Conservation (phyloP, 2,329 filamentous ascomycete species). For the Cephalotrichum gorgonifer region DNA sequence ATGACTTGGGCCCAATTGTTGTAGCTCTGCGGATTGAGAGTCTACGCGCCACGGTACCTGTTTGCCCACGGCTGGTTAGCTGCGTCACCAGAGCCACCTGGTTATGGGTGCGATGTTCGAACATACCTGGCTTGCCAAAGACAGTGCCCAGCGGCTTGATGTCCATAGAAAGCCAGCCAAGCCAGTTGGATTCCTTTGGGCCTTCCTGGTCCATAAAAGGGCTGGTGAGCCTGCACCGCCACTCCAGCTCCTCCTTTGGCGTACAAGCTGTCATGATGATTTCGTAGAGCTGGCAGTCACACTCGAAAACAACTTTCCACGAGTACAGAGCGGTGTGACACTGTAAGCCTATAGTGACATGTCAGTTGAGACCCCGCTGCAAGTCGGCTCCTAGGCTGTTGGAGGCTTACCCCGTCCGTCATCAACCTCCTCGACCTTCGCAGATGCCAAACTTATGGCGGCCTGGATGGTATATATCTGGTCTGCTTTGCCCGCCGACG, state of each 20-base stretch:
- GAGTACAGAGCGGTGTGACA: slow-evolving; percentile 79
- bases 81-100: neutral
- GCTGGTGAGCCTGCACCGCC: slow-evolving; percentile 58
- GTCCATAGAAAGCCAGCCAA: slow-evolving; percentile 56
- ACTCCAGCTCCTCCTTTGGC: slow-evolving; percentile 66
- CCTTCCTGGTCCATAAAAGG: slow-evolving; percentile 37
- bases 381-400: neutral
- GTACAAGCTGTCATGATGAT: slow-evolving; percentile 81
- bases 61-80: too few species aligned
- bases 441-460: slow-evolving; percentile 57
- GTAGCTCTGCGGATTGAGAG: slow-evolving; percentile 73
- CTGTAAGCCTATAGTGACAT: slow-evolving; percentile 56
- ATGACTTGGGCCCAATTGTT: slow-evolving; percentile 58
- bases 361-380: slow-evolving; percentile 8
- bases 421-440: slow-evolving; percentile 60
- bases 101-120: neutral
- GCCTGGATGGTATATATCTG: slow-evolving; percentile 64
- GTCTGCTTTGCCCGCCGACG: slow-evolving; percentile 52
- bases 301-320: slow-evolving; percentile 86
- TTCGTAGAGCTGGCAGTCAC: slow-evolving; percentile 67
- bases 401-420: slow-evolving; percentile 58
- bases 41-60: slow-evolving; percentile 52
- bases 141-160: slow-evolving; percentile 66
- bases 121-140: slow-evolving; percentile 59
- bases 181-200: slow-evolving; percentile 35